These are phyloP conservation scores for Rugosomyces carneus DNA, from an alignment of 1,284 basidiomycete genomes.

Conservation along the genomic window DNA sequence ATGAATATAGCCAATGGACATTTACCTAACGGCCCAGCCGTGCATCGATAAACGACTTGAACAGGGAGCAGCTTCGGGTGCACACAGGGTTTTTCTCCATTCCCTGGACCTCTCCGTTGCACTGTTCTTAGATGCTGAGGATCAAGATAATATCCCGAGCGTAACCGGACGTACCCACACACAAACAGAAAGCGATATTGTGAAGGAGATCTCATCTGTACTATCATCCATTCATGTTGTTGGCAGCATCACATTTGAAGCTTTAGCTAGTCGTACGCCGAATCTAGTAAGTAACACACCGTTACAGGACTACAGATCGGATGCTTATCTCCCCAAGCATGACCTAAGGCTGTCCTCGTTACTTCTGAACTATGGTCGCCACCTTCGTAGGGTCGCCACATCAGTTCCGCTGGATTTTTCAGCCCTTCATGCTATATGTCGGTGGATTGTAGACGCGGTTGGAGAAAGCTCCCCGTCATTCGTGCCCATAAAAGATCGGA, in stretches of 20 bases:
- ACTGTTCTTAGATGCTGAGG: constrained; percentile 22
- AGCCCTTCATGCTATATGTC: constrained; percentile 24
- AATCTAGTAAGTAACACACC: constrained; percentile 8
- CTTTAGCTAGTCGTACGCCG: neutral
- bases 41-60: constrained; percentile 17
- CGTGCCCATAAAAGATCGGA: constrained; percentile 23
- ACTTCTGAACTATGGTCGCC: constrained; percentile 30
- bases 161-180: constrained; percentile 4
- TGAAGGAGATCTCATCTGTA: constrained; percentile 9
- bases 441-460: constrained; percentile 36
- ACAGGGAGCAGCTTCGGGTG: constrained; percentile 8
- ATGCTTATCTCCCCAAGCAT: constrained; percentile 10
- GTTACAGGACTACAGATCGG: neutral
- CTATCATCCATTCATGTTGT: constrained; percentile 10
- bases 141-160: constrained; percentile 4
- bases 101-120: constrained; percentile 24
- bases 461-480: constrained; percentile 29
- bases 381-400: constrained; percentile 26
- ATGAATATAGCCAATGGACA: constrained; percentile 31
- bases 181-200: constrained; percentile 5
- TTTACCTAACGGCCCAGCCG: constrained; percentile 22
- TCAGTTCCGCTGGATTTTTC: constrained; percentile 42
- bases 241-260: constrained; percentile 5
- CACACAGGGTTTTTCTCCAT: constrained; percentile 23
- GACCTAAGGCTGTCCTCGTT: constrained; percentile 20